Conservation (phyloP, 73 alveolate genomes). For the Stentor coeruleus region DNA sequence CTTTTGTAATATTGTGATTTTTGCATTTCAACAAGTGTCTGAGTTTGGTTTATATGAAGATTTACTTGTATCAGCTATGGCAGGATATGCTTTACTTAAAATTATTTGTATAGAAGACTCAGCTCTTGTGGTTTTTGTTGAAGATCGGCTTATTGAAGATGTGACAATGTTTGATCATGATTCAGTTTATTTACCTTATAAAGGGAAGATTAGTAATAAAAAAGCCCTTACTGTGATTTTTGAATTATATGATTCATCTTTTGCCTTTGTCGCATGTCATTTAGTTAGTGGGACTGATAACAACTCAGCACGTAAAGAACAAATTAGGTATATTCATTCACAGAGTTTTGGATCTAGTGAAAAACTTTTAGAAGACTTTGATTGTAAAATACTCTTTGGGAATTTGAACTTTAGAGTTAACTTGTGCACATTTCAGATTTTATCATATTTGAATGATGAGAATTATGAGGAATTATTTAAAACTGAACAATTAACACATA, state of each 20-base stretch:
- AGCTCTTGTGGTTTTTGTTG: not conserved
- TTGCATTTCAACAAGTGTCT: constrained; percentile 79
- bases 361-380: constrained; percentile 56
- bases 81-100: not conserved
- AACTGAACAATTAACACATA: constrained; percentile 37
- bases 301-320: constrained; percentile 49
- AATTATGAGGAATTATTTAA: constrained; percentile 22
- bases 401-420: constrained; percentile 77
- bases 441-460: constrained; percentile 3
- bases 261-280: constrained; percentile 75
- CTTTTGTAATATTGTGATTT: constrained; percentile 62
- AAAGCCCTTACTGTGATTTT: constrained; percentile 84
- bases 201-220: constrained; percentile 87
- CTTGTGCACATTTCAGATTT: constrained; percentile 21
- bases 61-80: not conserved
- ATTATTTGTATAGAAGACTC: not conserved
- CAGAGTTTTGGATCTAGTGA: too few species aligned
- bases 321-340: constrained; percentile 43
- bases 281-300: constrained; percentile 64
- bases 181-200: constrained; percentile 74
- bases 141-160: not conserved
- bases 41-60: not conserved
- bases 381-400: constrained; percentile 63
- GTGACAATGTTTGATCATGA: constrained; percentile 32
- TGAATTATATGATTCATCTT: constrained; percentile 57